phyloP scores from a whole-genome alignment of 1,139 yeast genomes.

The Taiozyma onychis region DNA sequence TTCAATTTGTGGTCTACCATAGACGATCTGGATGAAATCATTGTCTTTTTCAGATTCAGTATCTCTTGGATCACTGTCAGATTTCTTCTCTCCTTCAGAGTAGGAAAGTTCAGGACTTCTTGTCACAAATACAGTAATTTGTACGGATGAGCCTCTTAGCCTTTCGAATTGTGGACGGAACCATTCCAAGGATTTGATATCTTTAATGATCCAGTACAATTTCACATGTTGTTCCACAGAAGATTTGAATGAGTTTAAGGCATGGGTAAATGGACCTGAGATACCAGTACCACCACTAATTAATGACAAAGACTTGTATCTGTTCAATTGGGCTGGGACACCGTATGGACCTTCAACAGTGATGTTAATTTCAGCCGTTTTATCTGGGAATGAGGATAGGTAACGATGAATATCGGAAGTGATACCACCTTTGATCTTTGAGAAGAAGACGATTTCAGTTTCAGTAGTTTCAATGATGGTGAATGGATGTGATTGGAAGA shows the following conservation, averaged over 20 bases:
- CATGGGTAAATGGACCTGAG: constrained; percentile 42
- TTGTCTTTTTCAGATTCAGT: constrained; percentile 15
- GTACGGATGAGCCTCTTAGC: constrained; percentile 31
- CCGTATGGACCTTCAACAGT: constrained; percentile 61
- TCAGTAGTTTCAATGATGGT: constrained; percentile 31
- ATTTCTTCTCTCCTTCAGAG: constrained; percentile 13
- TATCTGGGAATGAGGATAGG: constrained; percentile 16
- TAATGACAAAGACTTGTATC: constrained; percentile 47
- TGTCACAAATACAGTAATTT: constrained; percentile 34
- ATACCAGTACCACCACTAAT: constrained; percentile 71
- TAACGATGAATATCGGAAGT: constrained; percentile 33
- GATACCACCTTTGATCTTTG: constrained; percentile 44
- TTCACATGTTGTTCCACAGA: constrained; percentile 26
- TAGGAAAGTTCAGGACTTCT: constrained; percentile 18
- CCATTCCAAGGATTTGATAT: constrained; percentile 47
- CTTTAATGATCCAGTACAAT: constrained; percentile 45
- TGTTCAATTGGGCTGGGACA: constrained; percentile 41
- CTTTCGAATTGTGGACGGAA: constrained; percentile 37
- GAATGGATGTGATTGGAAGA: constrained; percentile 56
- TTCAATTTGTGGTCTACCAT: constrained; percentile 44
- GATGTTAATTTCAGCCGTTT: constrained; percentile 26
- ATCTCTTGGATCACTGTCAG: constrained; percentile 4
- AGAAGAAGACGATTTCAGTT: constrained; percentile 33
- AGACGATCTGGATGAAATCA: constrained; percentile 35
- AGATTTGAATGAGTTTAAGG: not conserved